Conservation (phyloP, 495 filamentous ascomycete species). For the Talaromyces ruber region DNA sequence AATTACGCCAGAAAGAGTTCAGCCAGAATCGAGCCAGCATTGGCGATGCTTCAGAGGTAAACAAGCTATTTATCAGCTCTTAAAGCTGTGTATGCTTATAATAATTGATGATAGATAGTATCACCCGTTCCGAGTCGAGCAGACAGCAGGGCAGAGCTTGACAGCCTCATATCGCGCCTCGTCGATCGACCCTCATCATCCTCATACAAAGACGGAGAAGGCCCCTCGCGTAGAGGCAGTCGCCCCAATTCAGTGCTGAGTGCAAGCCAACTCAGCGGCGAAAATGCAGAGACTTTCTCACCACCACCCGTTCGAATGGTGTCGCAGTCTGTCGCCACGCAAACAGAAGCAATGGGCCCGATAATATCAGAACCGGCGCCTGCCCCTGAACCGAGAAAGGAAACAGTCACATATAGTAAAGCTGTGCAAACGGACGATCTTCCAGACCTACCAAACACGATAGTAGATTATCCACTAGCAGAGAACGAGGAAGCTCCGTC, state of each 20-base stretch:
- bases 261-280: slow-evolving; percentile 62
- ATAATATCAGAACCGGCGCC: slow-evolving; percentile 65
- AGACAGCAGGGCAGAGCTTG: slow-evolving; percentile 71
- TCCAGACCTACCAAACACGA: slow-evolving; percentile 15
- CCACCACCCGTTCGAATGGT: slow-evolving; percentile 26
- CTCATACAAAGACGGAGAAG: slow-evolving; percentile 60
- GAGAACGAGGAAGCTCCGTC: slow-evolving; percentile 48
- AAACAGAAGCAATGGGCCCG: slow-evolving; percentile 60
- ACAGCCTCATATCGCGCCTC: slow-evolving; percentile 68
- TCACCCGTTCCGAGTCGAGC: slow-evolving; percentile 60
- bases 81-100: neutral
- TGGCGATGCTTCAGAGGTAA: slow-evolving; percentile 49
- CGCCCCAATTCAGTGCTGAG: slow-evolving; percentile 80
- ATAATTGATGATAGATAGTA: slow-evolving; percentile 42
- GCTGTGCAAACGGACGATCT: slow-evolving; percentile 71
- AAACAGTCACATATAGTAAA: slow-evolving; percentile 91
- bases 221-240: slow-evolving; percentile 61
- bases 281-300: slow-evolving; percentile 46
- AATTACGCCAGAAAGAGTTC: slow-evolving; percentile 68
- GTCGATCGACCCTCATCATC: slow-evolving; percentile 69
- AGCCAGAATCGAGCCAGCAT: slow-evolving; percentile 53
- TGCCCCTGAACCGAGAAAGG: slow-evolving; percentile 62
- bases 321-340: slow-evolving; percentile 47
- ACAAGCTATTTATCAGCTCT: neutral
- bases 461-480: slow-evolving; percentile 49